A percentile compares a stretch with the other conserved stretches of the same genome.
These are phyloP conservation scores for Ceratocystiopsis minuta DNA, from an alignment of 2,329 filamentous ascomycete genomes.

Conservation along the genomic window DNA sequence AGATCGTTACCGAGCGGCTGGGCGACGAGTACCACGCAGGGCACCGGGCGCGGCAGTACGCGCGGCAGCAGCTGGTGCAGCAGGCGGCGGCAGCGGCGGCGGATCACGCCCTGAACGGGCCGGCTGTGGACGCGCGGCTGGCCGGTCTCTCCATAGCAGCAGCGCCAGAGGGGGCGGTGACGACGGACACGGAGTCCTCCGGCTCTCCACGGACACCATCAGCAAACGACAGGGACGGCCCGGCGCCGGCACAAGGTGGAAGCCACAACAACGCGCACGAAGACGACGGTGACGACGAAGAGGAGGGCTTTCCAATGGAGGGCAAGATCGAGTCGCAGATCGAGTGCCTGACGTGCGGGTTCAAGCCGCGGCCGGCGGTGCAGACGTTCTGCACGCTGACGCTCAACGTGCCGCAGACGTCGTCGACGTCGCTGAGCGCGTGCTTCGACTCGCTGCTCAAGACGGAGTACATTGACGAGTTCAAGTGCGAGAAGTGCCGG, in stretches of 20 bases:
- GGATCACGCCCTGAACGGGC: slow-evolving; percentile 1
- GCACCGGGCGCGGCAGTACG: slow-evolving; percentile 43
- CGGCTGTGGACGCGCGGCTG: slow-evolving; percentile 6
- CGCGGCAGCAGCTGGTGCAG: background rate
- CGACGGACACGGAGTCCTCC: no score
- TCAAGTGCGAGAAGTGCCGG: slow-evolving; percentile 84
- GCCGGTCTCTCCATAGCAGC: slow-evolving; percentile 2
- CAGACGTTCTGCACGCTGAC: slow-evolving; percentile 87
- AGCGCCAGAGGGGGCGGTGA: background rate
- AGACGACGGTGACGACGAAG: slow-evolving; percentile 25
- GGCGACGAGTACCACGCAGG: slow-evolving; percentile 91
- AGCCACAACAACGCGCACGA: background rate
- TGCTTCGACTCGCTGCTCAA: slow-evolving; percentile 93
- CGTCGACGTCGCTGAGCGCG: slow-evolving; percentile 60
- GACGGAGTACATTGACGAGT: slow-evolving; percentile 91
- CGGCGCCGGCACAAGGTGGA: no score
- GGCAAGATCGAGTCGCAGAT: slow-evolving; percentile 88
- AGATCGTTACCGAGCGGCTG: slow-evolving; percentile 79
- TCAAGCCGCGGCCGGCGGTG: slow-evolving; percentile 67
- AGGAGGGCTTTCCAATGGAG: slow-evolving; percentile 78
- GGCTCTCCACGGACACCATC: no score
- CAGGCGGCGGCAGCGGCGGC: background rate
- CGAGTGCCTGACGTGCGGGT: slow-evolving; percentile 76
- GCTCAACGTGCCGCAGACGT: slow-evolving; percentile 71
- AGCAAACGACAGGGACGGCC: no score